Evolutionary conservation across 1,284 basidiomycete genomes (phyloP), one percentile per base, ranked within the genome.

Genomic region (Apiotrichum mycotoxinovorans): DNA sequence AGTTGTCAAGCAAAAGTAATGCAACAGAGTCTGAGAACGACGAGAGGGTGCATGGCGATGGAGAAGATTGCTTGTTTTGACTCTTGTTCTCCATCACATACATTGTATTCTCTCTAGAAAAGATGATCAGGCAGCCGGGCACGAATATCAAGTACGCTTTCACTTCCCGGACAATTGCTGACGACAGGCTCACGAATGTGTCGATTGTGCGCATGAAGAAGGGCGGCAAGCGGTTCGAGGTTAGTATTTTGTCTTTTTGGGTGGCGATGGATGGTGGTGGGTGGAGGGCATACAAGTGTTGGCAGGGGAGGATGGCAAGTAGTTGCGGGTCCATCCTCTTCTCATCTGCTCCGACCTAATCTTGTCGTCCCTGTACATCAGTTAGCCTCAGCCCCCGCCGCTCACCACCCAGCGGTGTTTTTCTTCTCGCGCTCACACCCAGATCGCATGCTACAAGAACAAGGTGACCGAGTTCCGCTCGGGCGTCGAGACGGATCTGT

Each of bases 391-490:
- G n/a, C n/a, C n/a, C n/a, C n/a, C n/a, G n/a, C n/a, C n/a, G n/a
- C n/a, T n/a, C n/a, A n/a, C n/a, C n/a, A n/a, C 17, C 37, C 37
- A 38, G 37, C 37, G 8, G 17, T 18, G 8, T 8, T 5, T 38
- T 38, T 18, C 3, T 41, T 3, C 30, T 7, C 30, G 35, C 15
- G 15, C 54, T 56, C 11, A 56, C 37, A 38, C 25, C 25, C 59
- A 93, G 90, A 89, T 98, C 66, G 95, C 95, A 47, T 98, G 94
- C 78, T 98, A 98, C 81, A 97, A 98, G 82, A 99, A 99, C 80
- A 98, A 98, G 79, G 95, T 98, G 22, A 89, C 93, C 66, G 94
- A 97, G 77, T 98, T 89, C 85, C 81, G 95, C 56, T 91, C 85
- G 53, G 92, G 92, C 60, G 88, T 95, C 23, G 95, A 98, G 81